Evolutionary conservation across 331 rosid genomes (phyloP).

Genomic region (Quercus lobata): DNA sequence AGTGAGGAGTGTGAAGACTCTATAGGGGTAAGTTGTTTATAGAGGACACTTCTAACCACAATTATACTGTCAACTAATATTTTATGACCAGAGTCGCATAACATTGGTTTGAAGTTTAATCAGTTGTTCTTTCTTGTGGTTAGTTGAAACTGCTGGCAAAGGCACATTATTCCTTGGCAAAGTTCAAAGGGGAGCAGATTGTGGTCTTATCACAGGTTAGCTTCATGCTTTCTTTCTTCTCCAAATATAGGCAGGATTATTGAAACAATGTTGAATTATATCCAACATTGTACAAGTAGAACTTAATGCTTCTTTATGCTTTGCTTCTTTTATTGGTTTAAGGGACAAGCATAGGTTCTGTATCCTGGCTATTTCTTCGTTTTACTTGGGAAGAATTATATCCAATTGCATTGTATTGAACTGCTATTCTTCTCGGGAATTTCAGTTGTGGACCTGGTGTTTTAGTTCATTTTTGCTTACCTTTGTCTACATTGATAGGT

Average conservation of each 20-base stretch:
- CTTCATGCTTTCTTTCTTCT: conserved; percentile 19
- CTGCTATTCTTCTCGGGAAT: neutral
- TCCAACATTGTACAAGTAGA: neutral
- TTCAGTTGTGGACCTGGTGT: neutral
- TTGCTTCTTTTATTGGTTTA: neutral
- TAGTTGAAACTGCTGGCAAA: conserved; percentile 84
- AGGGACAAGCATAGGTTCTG: neutral
- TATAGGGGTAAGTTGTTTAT: conserved; percentile 66
- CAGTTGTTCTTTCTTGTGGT: conserved; percentile 12
- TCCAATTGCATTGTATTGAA: neutral
- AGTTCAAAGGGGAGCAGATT: conserved; percentile 88
- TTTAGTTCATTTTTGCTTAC: neutral
- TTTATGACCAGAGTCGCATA: neutral
- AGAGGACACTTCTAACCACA: conserved; percentile 5
- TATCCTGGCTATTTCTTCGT: neutral
- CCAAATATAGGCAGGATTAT: conserved; percentile 13
- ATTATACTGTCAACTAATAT: neutral
- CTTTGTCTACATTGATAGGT: conserved; percentile 45
- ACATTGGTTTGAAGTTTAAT: conserved; percentile 6
- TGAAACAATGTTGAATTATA: neutral
- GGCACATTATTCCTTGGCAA: conserved; percentile 86
- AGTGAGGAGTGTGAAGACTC: conserved; percentile 94
- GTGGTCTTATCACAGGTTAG: conserved; percentile 92
- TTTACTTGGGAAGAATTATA: neutral
- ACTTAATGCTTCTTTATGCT: neutral